These are phyloP conservation scores for Fragilariopsis cylindrus DNA, from an alignment of 108 stramenopile species.

Conservation along the genomic window DNA sequence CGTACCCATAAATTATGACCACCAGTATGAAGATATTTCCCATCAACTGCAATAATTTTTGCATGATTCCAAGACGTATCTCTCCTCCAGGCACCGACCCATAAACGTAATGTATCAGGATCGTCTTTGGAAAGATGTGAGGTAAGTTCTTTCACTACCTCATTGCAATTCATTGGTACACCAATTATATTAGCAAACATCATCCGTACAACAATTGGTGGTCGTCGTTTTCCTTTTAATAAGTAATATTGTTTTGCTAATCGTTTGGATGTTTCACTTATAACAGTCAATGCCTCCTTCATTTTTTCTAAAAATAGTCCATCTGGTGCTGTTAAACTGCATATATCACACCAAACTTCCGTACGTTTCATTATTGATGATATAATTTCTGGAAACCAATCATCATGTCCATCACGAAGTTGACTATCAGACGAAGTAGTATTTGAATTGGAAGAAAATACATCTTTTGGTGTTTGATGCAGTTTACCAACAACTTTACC, in stretches of 20 bases:
- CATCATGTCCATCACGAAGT: constrained; percentile 36
- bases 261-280: constrained; percentile 26
- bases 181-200: constrained; percentile 62
- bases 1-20: constrained; percentile 55
- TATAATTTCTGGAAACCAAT: constrained; percentile 57
- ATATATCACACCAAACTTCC: constrained; percentile 48
- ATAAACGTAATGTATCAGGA: constrained; percentile 39
- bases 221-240: not conserved
- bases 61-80: constrained; percentile 60
- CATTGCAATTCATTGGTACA: constrained; percentile 52
- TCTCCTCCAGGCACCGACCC: constrained; percentile 60
- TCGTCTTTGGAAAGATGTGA: constrained; percentile 43
- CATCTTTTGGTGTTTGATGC: no score
- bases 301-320: constrained; percentile 46
- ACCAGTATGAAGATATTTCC: constrained; percentile 49
- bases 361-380: constrained; percentile 40
- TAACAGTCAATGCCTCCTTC: constrained; percentile 27
- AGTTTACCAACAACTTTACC: no score
- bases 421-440: constrained; percentile 9
- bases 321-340: constrained; percentile 54
- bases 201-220: constrained; percentile 47
- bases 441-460: no score
- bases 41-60: constrained; percentile 63
- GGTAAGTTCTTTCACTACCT: constrained; percentile 42
- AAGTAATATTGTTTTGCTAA: no score